These are phyloP conservation scores for Puccinia hordei DNA, from an alignment of 1,284 basidiomycete species.

Conservation along the genomic window DNA sequence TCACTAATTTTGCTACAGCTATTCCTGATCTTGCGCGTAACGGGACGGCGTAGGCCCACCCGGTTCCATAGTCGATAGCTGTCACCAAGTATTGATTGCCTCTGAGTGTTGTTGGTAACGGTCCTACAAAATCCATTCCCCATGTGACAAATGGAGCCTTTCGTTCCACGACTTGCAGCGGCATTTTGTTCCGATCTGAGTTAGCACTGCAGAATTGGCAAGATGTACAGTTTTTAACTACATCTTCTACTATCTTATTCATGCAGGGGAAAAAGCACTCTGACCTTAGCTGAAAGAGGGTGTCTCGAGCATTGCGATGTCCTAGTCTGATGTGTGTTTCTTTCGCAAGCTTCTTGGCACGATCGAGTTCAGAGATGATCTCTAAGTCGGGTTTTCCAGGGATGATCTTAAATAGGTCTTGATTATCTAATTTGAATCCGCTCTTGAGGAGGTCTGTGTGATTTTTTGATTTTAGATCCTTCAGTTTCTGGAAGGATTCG, in stretches of 20 bases:
- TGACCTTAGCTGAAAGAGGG: not conserved
- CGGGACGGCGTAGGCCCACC: no score
- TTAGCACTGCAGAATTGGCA: not conserved
- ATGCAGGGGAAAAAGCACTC: not conserved
- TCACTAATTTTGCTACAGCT: no score
- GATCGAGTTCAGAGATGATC: no score
- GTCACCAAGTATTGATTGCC: conserved; percentile 1
- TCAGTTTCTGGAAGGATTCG: not conserved
- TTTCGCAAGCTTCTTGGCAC: not conserved
- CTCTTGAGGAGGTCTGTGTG: no score
- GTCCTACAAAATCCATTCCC: conserved; percentile 22
- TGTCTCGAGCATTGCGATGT: not conserved
- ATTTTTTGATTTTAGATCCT: no score
- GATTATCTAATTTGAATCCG: no score
- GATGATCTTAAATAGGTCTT: no score
- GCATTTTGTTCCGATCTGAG: not conserved
- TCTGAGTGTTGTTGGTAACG: not conserved
- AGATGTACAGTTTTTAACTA: not conserved
- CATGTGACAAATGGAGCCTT: not conserved
- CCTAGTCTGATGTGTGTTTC: not conserved
- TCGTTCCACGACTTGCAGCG: not conserved
- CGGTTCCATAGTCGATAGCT: conserved; percentile 10
- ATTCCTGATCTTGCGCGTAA: no score
- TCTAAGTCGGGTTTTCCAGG: no score
- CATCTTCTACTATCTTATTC: not conserved